phyloP scores from a whole-genome alignment of 108 stramenopile genomes.

The Licmophora abbreviata region DNA sequence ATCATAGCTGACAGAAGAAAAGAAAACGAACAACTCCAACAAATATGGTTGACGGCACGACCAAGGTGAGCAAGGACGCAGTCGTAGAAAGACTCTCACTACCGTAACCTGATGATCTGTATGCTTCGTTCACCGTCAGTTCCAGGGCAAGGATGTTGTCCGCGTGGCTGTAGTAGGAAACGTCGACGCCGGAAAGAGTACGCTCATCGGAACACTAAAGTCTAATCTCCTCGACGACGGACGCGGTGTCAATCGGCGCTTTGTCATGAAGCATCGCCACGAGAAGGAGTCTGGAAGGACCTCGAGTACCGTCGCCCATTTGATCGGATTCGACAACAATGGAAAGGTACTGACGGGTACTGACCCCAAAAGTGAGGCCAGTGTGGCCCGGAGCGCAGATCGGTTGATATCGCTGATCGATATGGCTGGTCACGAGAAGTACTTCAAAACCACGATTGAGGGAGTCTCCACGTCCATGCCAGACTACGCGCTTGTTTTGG shows the following conservation, averaged over 20 bases:
- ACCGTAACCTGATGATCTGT: too few species aligned
- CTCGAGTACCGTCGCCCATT: slow-evolving; percentile 39
- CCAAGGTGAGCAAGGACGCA: too few species aligned
- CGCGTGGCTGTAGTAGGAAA: slow-evolving; percentile 98
- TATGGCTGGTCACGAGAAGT: slow-evolving; percentile 76
- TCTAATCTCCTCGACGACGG: slow-evolving; percentile 54
- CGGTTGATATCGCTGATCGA: slow-evolving; percentile 52
- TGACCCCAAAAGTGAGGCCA: slow-evolving; percentile 2
- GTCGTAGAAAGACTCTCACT: too few species aligned
- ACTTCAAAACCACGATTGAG: slow-evolving; percentile 71
- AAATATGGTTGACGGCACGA: too few species aligned
- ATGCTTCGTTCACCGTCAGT: too few species aligned
- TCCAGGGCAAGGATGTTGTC: too few species aligned
- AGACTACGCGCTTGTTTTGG: slow-evolving; percentile 57
- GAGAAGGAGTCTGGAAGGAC: slow-evolving; percentile 71
- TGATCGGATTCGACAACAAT: slow-evolving; percentile 32
- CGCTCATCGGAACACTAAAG: slow-evolving; percentile 74
- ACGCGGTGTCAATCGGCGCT: slow-evolving; percentile 46
- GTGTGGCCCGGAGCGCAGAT: slow-evolving; percentile 10
- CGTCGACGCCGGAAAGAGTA: slow-evolving; percentile 95
- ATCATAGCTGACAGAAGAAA: too few species aligned
- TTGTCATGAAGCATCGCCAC: slow-evolving; percentile 59
- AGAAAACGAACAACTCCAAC: too few species aligned
- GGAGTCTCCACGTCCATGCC: slow-evolving; percentile 53
- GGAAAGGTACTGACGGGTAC: not conserved